phyloP scores from a whole-genome alignment of 345 rosid species.

The Schrenkiella parvula region DNA sequence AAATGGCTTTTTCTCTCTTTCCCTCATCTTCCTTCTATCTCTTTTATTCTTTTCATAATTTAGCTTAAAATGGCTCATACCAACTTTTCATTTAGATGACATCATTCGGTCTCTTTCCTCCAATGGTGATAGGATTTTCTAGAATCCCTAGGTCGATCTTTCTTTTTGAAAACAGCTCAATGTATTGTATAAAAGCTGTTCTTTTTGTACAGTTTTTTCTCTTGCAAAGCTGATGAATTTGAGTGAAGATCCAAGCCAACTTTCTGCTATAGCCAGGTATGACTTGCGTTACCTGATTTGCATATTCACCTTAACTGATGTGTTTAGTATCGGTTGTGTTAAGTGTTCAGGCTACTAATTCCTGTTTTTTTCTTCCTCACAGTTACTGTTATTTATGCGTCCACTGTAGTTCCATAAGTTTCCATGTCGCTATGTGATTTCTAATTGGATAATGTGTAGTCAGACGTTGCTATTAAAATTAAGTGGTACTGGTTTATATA shows the following conservation, averaged over 20 bases:
- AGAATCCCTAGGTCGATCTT: background rate
- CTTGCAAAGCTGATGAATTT: constrained; percentile 94
- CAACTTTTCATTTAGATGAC: background rate
- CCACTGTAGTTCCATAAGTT: background rate
- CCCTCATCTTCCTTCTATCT: no score
- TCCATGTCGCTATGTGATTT: background rate
- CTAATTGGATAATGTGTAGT: background rate
- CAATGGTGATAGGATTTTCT: background rate
- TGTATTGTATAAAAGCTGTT: background rate
- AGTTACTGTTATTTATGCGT: background rate
- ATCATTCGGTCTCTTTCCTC: background rate
- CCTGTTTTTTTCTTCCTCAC: background rate
- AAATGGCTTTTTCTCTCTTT: no score
- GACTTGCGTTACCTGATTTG: background rate
- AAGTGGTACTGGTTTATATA: background rate
- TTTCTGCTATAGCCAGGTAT: constrained; percentile 94
- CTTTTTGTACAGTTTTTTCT: constrained; percentile 52
- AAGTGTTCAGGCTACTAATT: background rate
- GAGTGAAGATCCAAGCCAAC: constrained; percentile 72
- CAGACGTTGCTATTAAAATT: background rate
- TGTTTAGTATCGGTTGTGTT: background rate
- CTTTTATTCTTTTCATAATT: no score
- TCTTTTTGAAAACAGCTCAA: background rate
- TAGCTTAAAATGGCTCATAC: background rate
- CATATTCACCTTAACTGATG: background rate